Evolutionary conservation across 805 yeast species (phyloP).

Genomic region (Yarrowia deformans): DNA sequence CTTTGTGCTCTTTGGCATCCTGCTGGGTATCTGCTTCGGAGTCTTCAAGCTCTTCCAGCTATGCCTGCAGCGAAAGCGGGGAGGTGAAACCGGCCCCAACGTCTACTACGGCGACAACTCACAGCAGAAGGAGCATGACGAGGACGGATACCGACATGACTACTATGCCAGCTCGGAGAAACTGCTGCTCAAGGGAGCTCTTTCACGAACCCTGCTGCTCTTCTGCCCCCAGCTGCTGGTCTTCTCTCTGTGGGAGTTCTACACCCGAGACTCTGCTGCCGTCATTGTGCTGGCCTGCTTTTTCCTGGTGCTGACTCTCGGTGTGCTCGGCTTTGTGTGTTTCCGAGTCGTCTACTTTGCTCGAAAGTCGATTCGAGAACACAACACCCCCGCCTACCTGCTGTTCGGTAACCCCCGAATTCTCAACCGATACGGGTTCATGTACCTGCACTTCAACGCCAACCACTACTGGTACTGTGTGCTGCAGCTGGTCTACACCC

Average conservation of each 20-base stretch:
- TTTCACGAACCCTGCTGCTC: slow-evolving; percentile 78
- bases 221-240: slow-evolving; percentile 87
- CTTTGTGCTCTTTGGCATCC: slow-evolving; percentile 48
- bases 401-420: slow-evolving; percentile 83
- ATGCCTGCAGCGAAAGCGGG: slow-evolving; percentile 20
- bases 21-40: slow-evolving; percentile 26
- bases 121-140: slow-evolving; percentile 18
- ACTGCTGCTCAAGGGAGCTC: slow-evolving; percentile 67
- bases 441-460: slow-evolving; percentile 91
- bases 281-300: slow-evolving; percentile 81
- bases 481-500: slow-evolving; percentile 65
- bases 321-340: slow-evolving; percentile 68
- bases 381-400: slow-evolving; percentile 90
- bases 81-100: slow-evolving; percentile 11
- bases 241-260: slow-evolving; percentile 87
- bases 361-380: slow-evolving; percentile 68
- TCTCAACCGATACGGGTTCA: slow-evolving; percentile 87
- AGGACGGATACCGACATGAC: slow-evolving; percentile 71
- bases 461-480: slow-evolving; percentile 83
- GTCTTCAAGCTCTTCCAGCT: slow-evolving; percentile 28
- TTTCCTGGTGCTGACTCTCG: slow-evolving; percentile 66
- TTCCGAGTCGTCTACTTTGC: slow-evolving; percentile 58
- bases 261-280: slow-evolving; percentile 82
- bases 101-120: slow-evolving; percentile 19
- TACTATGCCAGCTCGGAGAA: slow-evolving; percentile 69